A percentile compares a stretch with the other conserved stretches of the same genome.
Conservation (phyloP, 2,329 filamentous ascomycete species). For the Fusarium nygamai region DNA sequence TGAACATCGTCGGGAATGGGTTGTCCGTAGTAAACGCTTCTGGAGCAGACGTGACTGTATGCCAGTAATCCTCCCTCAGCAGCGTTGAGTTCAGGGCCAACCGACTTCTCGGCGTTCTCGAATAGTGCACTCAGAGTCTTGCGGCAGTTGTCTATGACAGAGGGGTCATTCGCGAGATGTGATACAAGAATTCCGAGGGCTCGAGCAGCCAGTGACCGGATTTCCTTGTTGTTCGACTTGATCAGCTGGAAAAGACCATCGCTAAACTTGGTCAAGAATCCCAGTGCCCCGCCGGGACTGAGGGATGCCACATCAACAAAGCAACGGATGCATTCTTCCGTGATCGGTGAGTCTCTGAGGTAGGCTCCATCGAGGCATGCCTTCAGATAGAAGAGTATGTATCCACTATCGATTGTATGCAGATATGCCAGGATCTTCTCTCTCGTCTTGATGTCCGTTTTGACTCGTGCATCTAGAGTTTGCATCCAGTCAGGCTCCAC, state of each 20-base stretch:
- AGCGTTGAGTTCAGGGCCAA: slow-evolving; percentile 56
- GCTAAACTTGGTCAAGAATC: slow-evolving; percentile 58
- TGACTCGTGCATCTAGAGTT: slow-evolving; percentile 77
- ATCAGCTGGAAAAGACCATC: slow-evolving; percentile 68
- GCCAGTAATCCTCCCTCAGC: slow-evolving; percentile 60
- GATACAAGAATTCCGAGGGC: slow-evolving; percentile 81
- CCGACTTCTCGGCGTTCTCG: slow-evolving; percentile 52
- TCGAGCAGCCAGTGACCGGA: slow-evolving; percentile 73
- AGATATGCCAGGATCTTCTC: slow-evolving; percentile 67
- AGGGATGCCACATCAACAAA: slow-evolving; percentile 65
- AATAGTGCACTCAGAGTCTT: slow-evolving; percentile 56
- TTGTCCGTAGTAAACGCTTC: slow-evolving; percentile 56
- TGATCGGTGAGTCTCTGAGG: slow-evolving; percentile 52
- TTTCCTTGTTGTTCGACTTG: slow-evolving; percentile 75
- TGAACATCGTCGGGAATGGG: slow-evolving; percentile 40
- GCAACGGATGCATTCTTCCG: slow-evolving; percentile 60
- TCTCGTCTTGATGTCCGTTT: slow-evolving; percentile 74
- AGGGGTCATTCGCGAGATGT: slow-evolving; percentile 61
- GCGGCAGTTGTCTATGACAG: slow-evolving; percentile 41
- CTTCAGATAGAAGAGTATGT: slow-evolving; percentile 58
- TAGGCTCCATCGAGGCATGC: slow-evolving; percentile 68
- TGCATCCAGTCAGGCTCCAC: slow-evolving; percentile 87
- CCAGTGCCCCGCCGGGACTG: slow-evolving; percentile 61
- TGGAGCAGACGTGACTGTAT: slow-evolving; percentile 56
- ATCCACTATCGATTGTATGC: slow-evolving; percentile 50